Evolutionary conservation across 2,329 filamentous ascomycete species (phyloP), one percentile per base, ranked within the genome.

Genomic region (Ascosphaera apis): DNA sequence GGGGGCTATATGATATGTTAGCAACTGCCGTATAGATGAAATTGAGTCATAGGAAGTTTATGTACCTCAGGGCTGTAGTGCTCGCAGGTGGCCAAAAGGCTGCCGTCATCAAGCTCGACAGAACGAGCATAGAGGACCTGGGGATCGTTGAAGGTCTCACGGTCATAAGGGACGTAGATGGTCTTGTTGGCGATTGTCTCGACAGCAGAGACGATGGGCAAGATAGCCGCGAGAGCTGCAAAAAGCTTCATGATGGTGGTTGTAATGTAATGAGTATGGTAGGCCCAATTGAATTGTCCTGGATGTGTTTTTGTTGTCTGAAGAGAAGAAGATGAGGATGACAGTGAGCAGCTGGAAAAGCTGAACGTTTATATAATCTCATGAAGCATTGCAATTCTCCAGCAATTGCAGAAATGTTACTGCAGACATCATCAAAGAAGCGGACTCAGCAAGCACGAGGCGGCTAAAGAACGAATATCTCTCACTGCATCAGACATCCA

Each of bases 31-130:
- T n/a, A n/a, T n/a, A n/a, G n/a, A n/a, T n/a, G n/a, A n/a, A n/a
- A n/a, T n/a, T n/a, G n/a, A n/a, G n/a, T n/a, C n/a, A n/a, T n/a
- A n/a, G n/a, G n/a, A n/a, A n/a, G 6, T 25, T 5, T 25, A 25
- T 11, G 11, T 25, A 25, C 21, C 44, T 72, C 62, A 28, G 50
- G 62, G 34, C 50, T 60, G 48, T 66, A 66, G 47, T 66, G 66
- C 42, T 67, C 63, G 63, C 63, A 68, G 16, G 63, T 67, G 8
- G 62, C 58, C 7, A 67, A 57, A 2, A 68, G 48, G 37, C 57
- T 53, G 17, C 60, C 52, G 13, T 57, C 49, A 36, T 62, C 50
- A 33, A 64, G 53, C 3, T 57, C 55, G 28, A 56, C 42, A 13
- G 59, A 62, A 19, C 64, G 61, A 2, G 65, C 63, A 44, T 68